phyloP scores from a whole-genome alignment of 2,329 filamentous ascomycete genomes.

The Akanthomyces uredinophilus region DNA sequence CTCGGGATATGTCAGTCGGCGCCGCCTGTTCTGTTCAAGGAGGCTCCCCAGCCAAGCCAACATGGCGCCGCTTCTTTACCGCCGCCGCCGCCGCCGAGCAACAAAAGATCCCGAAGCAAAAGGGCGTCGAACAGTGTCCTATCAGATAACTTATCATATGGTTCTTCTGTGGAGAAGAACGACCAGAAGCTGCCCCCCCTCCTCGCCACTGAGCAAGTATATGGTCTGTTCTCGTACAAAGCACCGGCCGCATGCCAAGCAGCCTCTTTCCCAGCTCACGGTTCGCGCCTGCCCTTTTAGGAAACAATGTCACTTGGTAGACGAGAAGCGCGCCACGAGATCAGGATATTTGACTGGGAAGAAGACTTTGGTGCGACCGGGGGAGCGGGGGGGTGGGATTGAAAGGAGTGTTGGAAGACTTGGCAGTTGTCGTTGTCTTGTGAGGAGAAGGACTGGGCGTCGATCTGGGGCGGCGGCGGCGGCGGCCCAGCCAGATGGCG shows the following conservation, averaged over 20 bases:
- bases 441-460: too few species aligned
- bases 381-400: too few species aligned
- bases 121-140: background rate
- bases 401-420: too few species aligned
- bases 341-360: background rate
- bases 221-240: background rate
- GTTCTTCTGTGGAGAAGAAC: background rate
- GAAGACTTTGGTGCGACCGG: background rate
- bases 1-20: background rate
- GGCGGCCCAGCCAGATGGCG: too few species aligned
- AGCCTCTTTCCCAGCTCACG: background rate
- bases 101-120: constrained; percentile 1
- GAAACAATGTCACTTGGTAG: background rate
- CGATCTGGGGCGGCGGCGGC: too few species aligned
- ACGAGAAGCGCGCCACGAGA: background rate
- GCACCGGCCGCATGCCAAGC: background rate
- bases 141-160: background rate
- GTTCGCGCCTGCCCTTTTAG: background rate
- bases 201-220: background rate
- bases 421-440: too few species aligned
- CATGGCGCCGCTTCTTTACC: background rate
- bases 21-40: background rate
- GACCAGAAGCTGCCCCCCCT: background rate
- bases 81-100: background rate
- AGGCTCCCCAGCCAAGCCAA: background rate